A percentile compares a stretch with the other conserved stretches of the same genome.
These are phyloP conservation scores for Yamadazyma blattariae DNA, from an alignment of 1,139 yeast genomes.

Conservation along the genomic window DNA sequence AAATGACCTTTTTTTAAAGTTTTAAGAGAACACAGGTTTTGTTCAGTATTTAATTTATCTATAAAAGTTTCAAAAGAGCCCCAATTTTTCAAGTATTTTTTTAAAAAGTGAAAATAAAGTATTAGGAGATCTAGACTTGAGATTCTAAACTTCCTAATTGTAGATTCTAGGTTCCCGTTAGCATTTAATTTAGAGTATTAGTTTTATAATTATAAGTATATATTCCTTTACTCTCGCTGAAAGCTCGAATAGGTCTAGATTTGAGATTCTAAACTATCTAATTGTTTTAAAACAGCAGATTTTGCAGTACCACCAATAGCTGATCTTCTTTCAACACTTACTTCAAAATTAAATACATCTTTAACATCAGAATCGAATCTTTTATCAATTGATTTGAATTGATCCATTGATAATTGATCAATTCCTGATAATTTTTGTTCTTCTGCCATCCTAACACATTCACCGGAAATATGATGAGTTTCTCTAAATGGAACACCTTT, in stretches of 20 bases:
- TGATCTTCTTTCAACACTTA: constrained; percentile 91
- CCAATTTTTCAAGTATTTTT: too few relatives aligned
- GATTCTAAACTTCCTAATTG: constrained; percentile 53
- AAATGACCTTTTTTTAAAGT: too few relatives aligned
- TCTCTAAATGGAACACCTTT: constrained; percentile 99
- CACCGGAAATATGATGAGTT: constrained; percentile 98
- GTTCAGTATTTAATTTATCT: too few relatives aligned
- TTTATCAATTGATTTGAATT: constrained; percentile 72
- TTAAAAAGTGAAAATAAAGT: too few relatives aligned
- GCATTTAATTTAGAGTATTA: too few relatives aligned
- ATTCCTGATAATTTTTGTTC: constrained; percentile 71
- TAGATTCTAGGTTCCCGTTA: too few relatives aligned
- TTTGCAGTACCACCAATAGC: constrained; percentile 98
- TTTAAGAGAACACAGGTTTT: too few relatives aligned
- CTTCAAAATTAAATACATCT: constrained; percentile 85
- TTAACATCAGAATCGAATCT: constrained; percentile 81
- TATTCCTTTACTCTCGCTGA: too few relatives aligned
- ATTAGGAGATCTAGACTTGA: constrained; percentile 5
- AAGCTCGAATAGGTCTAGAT: constrained; percentile 1
- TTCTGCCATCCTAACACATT: constrained; percentile 91
- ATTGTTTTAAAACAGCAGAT: constrained; percentile 78
- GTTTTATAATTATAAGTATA: too few relatives aligned
- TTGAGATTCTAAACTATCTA: constrained; percentile 35
- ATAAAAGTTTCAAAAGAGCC: too few relatives aligned
- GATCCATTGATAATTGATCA: constrained; percentile 73